Conservation (phyloP, 2,329 filamentous ascomycete genomes). For the Pseudopyricularia javanii region DNA sequence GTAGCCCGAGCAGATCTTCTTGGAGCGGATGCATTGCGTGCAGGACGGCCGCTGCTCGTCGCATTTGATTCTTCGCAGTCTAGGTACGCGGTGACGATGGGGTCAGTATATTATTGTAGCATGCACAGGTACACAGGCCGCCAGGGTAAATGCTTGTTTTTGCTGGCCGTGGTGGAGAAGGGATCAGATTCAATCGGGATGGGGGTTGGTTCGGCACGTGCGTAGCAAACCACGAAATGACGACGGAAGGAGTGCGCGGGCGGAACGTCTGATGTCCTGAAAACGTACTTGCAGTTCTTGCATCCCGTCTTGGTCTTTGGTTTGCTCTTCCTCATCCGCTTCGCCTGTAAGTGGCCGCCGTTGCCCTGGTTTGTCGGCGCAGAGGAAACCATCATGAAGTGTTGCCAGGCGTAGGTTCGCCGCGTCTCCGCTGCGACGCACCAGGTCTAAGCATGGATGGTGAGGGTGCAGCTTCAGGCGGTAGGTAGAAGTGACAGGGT, state of each 20-base stretch:
- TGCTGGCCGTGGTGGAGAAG: neutral
- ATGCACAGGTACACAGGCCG: neutral
- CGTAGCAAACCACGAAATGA: too few relatives aligned
- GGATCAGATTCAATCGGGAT: neutral
- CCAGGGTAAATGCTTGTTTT: neutral
- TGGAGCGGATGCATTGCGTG: conserved; percentile 45
- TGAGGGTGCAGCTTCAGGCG: neutral
- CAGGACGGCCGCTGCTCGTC: conserved; percentile 51
- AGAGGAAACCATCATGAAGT: conserved; percentile 1
- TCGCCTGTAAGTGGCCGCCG: conserved; percentile 17
- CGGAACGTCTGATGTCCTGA: neutral
- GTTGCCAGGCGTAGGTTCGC: neutral
- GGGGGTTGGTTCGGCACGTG: too few relatives aligned
- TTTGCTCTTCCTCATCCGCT: conserved; percentile 37
- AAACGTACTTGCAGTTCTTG: conserved; percentile 54
- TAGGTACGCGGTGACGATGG: conserved; percentile 16
- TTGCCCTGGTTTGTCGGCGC: conserved; percentile 6
- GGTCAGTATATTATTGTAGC: neutral
- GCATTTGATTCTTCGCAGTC: conserved; percentile 52
- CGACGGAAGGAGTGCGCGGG: too few relatives aligned
- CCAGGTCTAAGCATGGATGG: neutral
- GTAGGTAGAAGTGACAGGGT: neutral
- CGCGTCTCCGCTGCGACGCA: neutral
- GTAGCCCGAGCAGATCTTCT: conserved; percentile 48
- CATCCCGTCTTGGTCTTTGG: conserved; percentile 57